Conservation (phyloP, 1,139 yeast genomes). For the Citeromyces hawaiiensis region DNA sequence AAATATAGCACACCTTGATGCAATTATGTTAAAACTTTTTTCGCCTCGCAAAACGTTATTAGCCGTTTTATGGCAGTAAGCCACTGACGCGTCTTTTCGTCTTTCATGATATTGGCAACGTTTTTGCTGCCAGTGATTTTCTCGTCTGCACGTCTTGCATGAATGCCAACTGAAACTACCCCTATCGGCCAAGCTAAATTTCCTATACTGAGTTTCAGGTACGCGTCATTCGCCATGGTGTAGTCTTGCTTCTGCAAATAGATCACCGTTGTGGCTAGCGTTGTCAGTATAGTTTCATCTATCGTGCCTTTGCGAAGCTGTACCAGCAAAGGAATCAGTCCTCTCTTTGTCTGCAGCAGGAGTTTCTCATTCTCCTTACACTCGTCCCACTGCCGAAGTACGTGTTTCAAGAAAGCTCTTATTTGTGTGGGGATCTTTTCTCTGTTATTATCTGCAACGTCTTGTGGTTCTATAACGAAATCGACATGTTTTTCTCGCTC, state of each 20-base stretch:
- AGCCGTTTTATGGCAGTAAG: conserved; percentile 60
- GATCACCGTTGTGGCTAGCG: conserved; percentile 46
- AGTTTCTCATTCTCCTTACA: conserved; percentile 7
- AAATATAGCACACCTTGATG: background rate
- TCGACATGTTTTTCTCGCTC: conserved; percentile 13
- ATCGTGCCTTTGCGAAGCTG: conserved; percentile 38
- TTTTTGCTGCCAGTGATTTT: conserved; percentile 21
- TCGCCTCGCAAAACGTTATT: conserved; percentile 25
- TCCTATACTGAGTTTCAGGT: conserved; percentile 70
- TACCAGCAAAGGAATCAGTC: conserved; percentile 47
- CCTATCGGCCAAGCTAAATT: conserved; percentile 94
- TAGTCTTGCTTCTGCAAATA: conserved; percentile 43
- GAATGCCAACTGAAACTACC: conserved; percentile 67
- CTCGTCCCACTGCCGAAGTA: conserved; percentile 32
- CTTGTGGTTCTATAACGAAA: conserved; percentile 18
- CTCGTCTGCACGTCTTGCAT: conserved; percentile 50
- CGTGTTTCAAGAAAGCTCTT: conserved; percentile 33
- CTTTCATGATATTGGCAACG: conserved; percentile 64
- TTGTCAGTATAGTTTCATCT: conserved; percentile 30
- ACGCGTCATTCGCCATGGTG: conserved; percentile 51
- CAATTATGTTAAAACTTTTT: background rate
- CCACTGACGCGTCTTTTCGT: conserved; percentile 69
- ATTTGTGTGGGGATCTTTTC: conserved; percentile 25
- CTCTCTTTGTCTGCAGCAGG: conserved; percentile 39
- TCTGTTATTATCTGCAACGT: conserved; percentile 20